Evolutionary conservation across 2,329 filamentous ascomycete genomes (phyloP), one percentile per base, ranked within the genome.

Genomic region (Delphinella strobiligena): DNA sequence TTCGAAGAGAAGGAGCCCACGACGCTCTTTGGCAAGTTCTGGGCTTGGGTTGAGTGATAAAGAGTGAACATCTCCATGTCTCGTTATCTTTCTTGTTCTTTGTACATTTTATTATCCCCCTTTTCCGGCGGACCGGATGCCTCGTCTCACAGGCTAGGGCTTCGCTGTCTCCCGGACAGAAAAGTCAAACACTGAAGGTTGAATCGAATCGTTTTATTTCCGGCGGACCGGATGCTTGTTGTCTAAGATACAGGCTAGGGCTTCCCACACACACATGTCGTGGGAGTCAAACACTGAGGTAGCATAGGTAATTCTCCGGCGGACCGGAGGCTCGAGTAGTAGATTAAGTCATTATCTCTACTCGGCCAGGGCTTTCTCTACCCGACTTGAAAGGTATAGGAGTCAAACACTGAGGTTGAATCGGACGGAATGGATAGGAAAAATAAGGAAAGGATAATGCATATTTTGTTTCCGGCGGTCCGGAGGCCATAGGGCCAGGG

Each of bases 1-100:
- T 55, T 55, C 34, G 53, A 56, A 17, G 53, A 59, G 43, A 48
- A 42, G 14, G 41, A 47, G 39, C 55, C 55, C 4, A 56, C 49
- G n/a, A 53, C 49, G 19, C 14, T 47, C 9, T 56, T 52, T 53
- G 52, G 51, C 31, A 57, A 54, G 45, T 51, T 57, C 35, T 54
- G 52, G 51, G 41, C 41, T 22, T 44, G 41, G 42, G n/a, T 44
- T 19, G 44, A 41, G 15, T 42, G 16, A 22, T 12, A 27, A 7
- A 7, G 22, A 27, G 7, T 27, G 22, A 7, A 12, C 22, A 7
- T 27, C 12, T 27, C 12, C 12, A 12, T 27, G 7, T 27, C 22
- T 27, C 22, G 22, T 7, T 27, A 27, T 27, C 12, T 27, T 9
- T 7, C 17, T 7, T 33, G 7, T 33, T 5, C 7, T n/a, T 7